Conservation (phyloP, 306 rosid genomes). For the Ochetophila trinervis region DNA sequence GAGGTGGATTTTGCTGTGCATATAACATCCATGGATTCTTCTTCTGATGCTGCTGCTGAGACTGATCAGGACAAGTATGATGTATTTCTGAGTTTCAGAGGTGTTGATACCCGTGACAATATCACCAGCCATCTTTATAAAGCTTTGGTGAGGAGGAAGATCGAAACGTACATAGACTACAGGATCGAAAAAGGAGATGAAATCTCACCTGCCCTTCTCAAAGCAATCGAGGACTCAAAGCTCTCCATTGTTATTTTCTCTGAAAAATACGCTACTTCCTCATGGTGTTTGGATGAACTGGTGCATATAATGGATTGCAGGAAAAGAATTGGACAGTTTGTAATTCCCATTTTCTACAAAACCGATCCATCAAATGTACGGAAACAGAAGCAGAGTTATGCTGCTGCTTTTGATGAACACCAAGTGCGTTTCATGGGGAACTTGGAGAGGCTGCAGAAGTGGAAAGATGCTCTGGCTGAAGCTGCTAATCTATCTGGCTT, state of each 20-base stretch:
- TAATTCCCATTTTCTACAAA: not conserved
- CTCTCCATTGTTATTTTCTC: conserved; percentile 15
- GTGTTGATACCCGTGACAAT: not conserved
- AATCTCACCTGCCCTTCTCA: not conserved
- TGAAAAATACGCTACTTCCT: conserved; percentile 10
- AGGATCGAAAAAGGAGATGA: conserved; percentile 9
- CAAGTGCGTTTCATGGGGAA: not conserved
- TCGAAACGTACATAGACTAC: conserved; percentile 9
- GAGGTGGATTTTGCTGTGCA: too few species aligned
- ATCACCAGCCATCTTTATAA: conserved; percentile 9
- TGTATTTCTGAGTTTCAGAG: conserved; percentile 19
- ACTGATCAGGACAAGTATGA: not conserved
- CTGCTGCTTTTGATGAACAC: not conserved
- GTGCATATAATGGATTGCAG: conserved; percentile 2
- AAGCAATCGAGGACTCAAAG: conserved; percentile 5
- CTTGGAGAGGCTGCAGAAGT: not conserved
- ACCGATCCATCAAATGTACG: not conserved
- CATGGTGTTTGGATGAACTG: conserved; percentile 27
- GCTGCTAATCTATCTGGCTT: conserved; percentile 3
- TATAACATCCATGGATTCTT: not conserved
- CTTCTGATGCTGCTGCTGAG: not conserved
- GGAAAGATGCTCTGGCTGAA: not conserved
- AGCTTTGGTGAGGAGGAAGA: not conserved
- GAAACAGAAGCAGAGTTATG: not conserved
- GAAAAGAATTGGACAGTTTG: not conserved